A percentile compares a stretch with the other conserved stretches of the same genome.
Conservation (phyloP, 495 filamentous ascomycete genomes). For the Penicillium fimorum region DNA sequence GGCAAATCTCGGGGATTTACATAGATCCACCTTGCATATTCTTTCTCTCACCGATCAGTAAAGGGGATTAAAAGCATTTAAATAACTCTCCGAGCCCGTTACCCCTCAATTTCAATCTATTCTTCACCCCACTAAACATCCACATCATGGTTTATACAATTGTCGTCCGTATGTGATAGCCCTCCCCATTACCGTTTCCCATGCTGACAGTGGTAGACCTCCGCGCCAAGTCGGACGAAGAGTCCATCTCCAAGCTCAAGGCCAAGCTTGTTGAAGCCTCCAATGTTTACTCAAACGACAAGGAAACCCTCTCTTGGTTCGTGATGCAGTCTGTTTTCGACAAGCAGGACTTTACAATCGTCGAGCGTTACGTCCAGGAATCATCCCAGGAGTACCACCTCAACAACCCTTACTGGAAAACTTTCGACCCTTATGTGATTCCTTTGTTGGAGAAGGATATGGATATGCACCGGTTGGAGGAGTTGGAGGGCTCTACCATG, state of each 20-base stretch:
- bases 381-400: slow-evolving; percentile 59
- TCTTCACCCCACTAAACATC: slow-evolving; percentile 1
- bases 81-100: neutral
- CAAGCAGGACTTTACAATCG: slow-evolving; percentile 64
- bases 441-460: slow-evolving; percentile 63
- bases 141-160: slow-evolving; percentile 54
- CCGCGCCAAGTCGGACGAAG: slow-evolving; percentile 59
- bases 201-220: slow-evolving; percentile 40
- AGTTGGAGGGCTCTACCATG: slow-evolving; percentile 33
- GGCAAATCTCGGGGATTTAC: slow-evolving; percentile 11
- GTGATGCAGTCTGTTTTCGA: slow-evolving; percentile 66
- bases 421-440: slow-evolving; percentile 64
- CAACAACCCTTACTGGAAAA: slow-evolving; percentile 68
- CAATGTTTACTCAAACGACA: slow-evolving; percentile 62
- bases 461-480: slow-evolving; percentile 62
- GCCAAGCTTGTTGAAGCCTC: slow-evolving; percentile 66
- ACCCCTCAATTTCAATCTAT: slow-evolving; percentile 5
- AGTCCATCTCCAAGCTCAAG: slow-evolving; percentile 60
- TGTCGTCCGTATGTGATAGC: slow-evolving; percentile 46
- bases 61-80: neutral
- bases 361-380: slow-evolving; percentile 64
- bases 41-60: slow-evolving; percentile 7
- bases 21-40: neutral
- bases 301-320: slow-evolving; percentile 65
- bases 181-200: neutral